phyloP scores from a whole-genome alignment of 176 grass and related monocot genomes.

The Musa itinerans region DNA sequence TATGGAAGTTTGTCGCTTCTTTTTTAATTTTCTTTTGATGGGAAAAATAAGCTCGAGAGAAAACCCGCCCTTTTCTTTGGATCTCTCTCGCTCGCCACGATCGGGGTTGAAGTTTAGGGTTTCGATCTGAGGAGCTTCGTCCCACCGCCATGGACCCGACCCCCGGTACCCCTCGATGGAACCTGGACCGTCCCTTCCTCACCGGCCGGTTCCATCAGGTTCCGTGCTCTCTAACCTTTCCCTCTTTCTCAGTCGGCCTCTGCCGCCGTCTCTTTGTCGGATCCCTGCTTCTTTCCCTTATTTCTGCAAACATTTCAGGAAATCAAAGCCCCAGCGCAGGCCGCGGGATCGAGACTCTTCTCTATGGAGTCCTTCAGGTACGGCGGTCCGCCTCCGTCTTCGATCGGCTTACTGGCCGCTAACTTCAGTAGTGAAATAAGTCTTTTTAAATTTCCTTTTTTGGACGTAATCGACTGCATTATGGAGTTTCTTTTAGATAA shows the following conservation, averaged over 20 bases:
- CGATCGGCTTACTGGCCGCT: neutral
- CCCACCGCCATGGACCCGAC: constrained; percentile 40
- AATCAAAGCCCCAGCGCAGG: constrained; percentile 39
- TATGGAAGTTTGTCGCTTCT: neutral
- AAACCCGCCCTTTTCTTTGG: neutral
- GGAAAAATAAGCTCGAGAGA: neutral
- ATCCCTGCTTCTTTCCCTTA: neutral
- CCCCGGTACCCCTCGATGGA: constrained; percentile 71
- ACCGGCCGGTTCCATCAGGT: constrained; percentile 93
- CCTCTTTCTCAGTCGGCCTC: constrained; percentile 1
- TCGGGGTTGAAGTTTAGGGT: constrained; percentile 3
- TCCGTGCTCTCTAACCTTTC: neutral
- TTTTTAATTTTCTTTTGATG: neutral
- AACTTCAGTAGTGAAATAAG: neutral
- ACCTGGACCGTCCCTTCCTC: constrained; percentile 80
- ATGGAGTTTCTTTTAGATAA: neutral
- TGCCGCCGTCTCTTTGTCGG: neutral
- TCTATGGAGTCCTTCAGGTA: constrained; percentile 61
- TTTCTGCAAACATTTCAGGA: constrained; percentile 39
- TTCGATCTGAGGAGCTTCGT: neutral
- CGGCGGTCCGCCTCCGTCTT: neutral
- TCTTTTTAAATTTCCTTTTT: neutral
- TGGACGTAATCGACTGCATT: neutral
- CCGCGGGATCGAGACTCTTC: constrained; percentile 42
- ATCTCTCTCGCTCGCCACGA: neutral